phyloP scores from a whole-genome alignment of 352 stramenopile genomes.

The Halophytophthora polymorphica region DNA sequence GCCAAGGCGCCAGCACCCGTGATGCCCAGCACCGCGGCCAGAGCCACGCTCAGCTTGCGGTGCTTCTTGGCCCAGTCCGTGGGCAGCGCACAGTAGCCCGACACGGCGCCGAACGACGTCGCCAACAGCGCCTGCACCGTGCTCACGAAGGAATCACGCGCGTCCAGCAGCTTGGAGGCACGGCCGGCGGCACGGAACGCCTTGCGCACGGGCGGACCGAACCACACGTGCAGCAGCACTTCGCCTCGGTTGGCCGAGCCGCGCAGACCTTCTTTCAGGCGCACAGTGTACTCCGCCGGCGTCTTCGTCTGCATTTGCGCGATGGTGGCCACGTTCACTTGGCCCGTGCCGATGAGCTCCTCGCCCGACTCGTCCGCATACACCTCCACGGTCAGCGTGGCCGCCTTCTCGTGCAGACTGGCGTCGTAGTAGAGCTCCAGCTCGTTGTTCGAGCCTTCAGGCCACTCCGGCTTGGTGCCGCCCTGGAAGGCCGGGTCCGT shows the following conservation, averaged over 20 bases:
- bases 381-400: slow-evolving; percentile 59
- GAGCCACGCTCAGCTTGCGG: slow-evolving; percentile 60
- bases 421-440: slow-evolving; percentile 83
- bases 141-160: slow-evolving; percentile 60
- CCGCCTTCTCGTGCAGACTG: slow-evolving; percentile 40
- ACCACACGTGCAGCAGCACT: slow-evolving; percentile 65
- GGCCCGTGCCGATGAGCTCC: slow-evolving; percentile 69
- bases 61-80: slow-evolving; percentile 73
- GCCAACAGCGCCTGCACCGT: slow-evolving; percentile 44
- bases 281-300: slow-evolving; percentile 38
- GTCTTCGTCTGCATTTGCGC: slow-evolving; percentile 36
- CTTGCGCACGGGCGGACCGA: slow-evolving; percentile 71
- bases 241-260: slow-evolving; percentile 50
- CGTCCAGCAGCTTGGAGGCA: slow-evolving; percentile 67
- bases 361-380: slow-evolving; percentile 71
- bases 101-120: slow-evolving; percentile 23
- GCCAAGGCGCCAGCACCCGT: slow-evolving; percentile 41
- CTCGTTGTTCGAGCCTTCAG: slow-evolving; percentile 66
- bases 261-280: slow-evolving; percentile 44
- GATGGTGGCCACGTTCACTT: slow-evolving; percentile 44
- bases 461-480: slow-evolving; percentile 63
- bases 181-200: slow-evolving; percentile 74
- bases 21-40: slow-evolving; percentile 58
- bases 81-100: slow-evolving; percentile 50
- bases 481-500: slow-evolving; percentile 69